Evolutionary conservation across 2,329 filamentous ascomycete species (phyloP).

Genomic region (Tolypocladium ophioglossoides): DNA sequence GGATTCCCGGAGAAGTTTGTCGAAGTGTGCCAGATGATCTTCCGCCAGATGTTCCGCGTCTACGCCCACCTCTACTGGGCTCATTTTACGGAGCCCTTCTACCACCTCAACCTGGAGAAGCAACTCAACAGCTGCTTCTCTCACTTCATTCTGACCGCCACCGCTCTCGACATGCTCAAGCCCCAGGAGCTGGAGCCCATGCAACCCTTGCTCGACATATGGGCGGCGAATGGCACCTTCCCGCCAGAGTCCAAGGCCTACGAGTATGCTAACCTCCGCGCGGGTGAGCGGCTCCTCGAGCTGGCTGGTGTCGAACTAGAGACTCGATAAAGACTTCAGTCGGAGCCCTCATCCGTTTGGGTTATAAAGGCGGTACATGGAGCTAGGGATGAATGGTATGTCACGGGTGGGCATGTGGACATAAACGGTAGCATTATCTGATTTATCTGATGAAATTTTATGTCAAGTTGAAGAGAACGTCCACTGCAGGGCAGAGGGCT

Average conservation of each 20-base stretch:
- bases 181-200: conserved; percentile 91
- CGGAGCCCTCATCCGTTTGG: not conserved
- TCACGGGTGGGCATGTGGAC: not conserved
- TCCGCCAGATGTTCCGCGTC: conserved; percentile 97
- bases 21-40: conserved; percentile 83
- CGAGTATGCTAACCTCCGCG: conserved; percentile 51
- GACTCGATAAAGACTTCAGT: not conserved
- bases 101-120: conserved; percentile 70
- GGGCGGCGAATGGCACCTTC: conserved; percentile 80
- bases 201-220: conserved; percentile 87
- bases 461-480: not conserved
- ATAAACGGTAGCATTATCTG: not conserved
- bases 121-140: conserved; percentile 82
- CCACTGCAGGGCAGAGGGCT: not conserved
- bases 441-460: too few relatives aligned
- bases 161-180: conserved; percentile 72
- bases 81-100: conserved; percentile 78
- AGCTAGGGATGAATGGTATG: not conserved
- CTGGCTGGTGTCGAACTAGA: conserved; percentile 25
- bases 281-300: conserved; percentile 48
- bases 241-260: conserved; percentile 63
- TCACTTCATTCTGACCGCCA: conserved; percentile 72
- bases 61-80: conserved; percentile 98
- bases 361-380: not conserved
- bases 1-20: conserved; percentile 89